Percentiles rank a stretch among this genome's conserved stretches.
These are phyloP conservation scores for Aspergillus flavus DNA, from an alignment of 2,329 filamentous ascomycete genomes.

Conservation along the genomic window DNA sequence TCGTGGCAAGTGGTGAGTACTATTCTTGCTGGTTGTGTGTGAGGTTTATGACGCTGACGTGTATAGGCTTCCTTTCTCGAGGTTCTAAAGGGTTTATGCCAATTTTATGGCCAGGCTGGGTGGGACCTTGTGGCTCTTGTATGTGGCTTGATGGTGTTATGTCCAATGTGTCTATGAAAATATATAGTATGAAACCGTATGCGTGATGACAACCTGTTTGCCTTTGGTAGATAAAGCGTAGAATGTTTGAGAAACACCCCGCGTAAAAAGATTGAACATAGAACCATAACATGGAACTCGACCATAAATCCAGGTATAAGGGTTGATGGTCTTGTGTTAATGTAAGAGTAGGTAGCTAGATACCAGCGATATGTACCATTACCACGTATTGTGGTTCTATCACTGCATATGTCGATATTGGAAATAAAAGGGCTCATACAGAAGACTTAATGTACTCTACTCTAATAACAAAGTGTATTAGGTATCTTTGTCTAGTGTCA, in stretches of 20 bases:
- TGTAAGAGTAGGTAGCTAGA: no score
- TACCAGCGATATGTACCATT: no score
- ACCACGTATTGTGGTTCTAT: neutral
- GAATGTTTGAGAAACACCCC: neutral
- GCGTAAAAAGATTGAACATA: no score
- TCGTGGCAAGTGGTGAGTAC: conserved; percentile 76
- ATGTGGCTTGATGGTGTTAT: neutral
- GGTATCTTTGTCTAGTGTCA: no score
- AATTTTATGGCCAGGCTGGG: rapidly evolving
- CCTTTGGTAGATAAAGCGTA: neutral
- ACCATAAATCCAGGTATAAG: no score
- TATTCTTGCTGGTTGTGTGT: neutral
- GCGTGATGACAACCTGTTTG: neutral
- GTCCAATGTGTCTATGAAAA: neutral
- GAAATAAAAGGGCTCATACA: no score
- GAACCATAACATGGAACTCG: no score
- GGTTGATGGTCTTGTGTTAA: no score
- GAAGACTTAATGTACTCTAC: no score
- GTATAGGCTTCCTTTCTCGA: conserved; percentile 47
- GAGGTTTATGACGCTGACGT: conserved; percentile 14
- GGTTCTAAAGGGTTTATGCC: neutral
- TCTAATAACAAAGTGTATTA: no score
- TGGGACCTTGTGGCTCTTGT: neutral
- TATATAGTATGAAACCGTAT: neutral
- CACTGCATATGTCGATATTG: neutral